These are phyloP conservation scores for Coniosporium tulheliwenetii DNA, from an alignment of 2,329 filamentous ascomycete species.

Conservation along the genomic window DNA sequence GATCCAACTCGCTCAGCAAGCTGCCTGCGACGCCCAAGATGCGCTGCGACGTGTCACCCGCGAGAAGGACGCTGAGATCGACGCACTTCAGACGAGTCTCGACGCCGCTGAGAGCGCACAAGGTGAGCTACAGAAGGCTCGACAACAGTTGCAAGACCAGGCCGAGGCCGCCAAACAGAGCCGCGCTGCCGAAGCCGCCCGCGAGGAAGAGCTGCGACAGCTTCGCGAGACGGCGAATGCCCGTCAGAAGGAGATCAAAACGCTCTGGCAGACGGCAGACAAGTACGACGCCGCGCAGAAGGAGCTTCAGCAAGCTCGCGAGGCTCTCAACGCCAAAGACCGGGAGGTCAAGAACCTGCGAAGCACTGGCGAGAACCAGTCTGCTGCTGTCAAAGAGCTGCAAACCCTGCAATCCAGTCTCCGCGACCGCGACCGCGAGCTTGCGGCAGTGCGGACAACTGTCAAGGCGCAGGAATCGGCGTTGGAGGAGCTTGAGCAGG, in stretches of 20 bases:
- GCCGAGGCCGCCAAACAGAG: conserved; percentile 17
- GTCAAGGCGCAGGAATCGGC: conserved; percentile 14
- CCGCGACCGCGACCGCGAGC: conserved; percentile 17
- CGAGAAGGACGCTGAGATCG: conserved; percentile 19
- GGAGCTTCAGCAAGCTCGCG: conserved; percentile 3
- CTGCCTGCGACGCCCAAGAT: conserved; percentile 20
- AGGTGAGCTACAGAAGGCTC: conserved; percentile 20
- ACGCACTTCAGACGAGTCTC: conserved; percentile 18
- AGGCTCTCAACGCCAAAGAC: conserved; percentile 15
- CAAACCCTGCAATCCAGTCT: conserved; percentile 13
- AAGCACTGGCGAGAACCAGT: no score
- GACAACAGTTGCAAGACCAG: conserved; percentile 16
- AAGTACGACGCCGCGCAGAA: background rate
- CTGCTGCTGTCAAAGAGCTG: conserved; percentile 3
- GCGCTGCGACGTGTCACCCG: conserved; percentile 8
- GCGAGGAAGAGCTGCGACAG: conserved; percentile 17
- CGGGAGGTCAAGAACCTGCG: conserved; percentile 11
- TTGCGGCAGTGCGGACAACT: conserved; percentile 15
- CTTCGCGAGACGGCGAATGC: conserved; percentile 11
- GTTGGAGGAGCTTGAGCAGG: conserved; percentile 8
- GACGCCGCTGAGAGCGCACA: conserved; percentile 17
- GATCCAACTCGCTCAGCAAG: conserved; percentile 15
- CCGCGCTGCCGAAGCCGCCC: conserved; percentile 12
- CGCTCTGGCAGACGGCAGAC: no score
- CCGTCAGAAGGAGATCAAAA: no score